phyloP scores from a whole-genome alignment of 306 rosid genomes.

The Lathyrus oleraceus region DNA sequence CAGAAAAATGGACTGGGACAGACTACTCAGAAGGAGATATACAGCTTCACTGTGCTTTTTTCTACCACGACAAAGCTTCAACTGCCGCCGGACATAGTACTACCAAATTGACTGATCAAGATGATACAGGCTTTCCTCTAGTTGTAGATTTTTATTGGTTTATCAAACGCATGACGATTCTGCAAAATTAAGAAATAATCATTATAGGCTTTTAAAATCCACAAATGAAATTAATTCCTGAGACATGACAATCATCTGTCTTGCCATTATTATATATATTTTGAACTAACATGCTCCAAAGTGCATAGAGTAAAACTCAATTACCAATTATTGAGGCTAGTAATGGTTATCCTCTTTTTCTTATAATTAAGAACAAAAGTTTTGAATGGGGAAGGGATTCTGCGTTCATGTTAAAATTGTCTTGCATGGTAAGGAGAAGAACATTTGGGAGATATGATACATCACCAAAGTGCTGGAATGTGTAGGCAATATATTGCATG shows the following conservation, averaged over 20 bases:
- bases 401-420: constrained; percentile 1
- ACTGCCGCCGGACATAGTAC: not conserved
- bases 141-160: constrained; percentile 75
- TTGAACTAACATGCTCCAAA: not conserved
- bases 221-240: not conserved
- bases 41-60: constrained; percentile 12
- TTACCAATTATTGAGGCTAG: not conserved
- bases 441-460: not conserved
- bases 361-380: not conserved
- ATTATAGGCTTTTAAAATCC: not conserved
- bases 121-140: constrained; percentile 30
- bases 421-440: not conserved
- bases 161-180: constrained; percentile 72
- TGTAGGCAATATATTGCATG: not conserved
- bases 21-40: not conserved
- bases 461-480: not conserved
- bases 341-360: not conserved
- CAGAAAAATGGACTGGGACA: constrained; percentile 23
- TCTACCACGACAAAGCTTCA: constrained; percentile 11
- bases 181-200: constrained; percentile 49
- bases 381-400: not conserved
- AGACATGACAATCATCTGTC: constrained; percentile 12
- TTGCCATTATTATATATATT: not conserved
- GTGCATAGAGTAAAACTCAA: not conserved
- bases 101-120: not conserved